These are phyloP conservation scores for Paramecium pentaurelia DNA, from an alignment of 73 alveolate genomes.

Conservation along the genomic window DNA sequence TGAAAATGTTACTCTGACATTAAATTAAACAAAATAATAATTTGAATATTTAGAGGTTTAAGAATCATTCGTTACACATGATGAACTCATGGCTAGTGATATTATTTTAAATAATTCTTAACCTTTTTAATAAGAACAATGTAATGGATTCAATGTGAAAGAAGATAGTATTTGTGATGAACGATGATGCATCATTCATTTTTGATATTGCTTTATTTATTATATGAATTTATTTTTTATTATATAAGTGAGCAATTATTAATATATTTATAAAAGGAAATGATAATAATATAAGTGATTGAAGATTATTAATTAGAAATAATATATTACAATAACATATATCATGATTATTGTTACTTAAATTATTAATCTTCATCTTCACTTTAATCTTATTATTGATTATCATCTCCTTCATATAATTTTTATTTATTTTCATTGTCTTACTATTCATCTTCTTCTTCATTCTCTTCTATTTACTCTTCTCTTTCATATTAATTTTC, in stretches of 20 bases:
- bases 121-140: not conserved
- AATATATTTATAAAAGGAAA: not conserved
- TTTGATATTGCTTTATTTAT: not conserved
- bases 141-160: not conserved
- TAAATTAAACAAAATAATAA: not conserved
- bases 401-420: conserved; percentile 30
- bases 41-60: not conserved
- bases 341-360: not conserved
- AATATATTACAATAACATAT: not conserved
- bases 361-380: not conserved
- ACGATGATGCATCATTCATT: not conserved
- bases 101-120: not conserved
- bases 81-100: not conserved
- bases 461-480: conserved; percentile 79
- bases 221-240: not conserved
- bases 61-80: not conserved
- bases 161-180: not conserved
- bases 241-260: not conserved
- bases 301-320: not conserved
- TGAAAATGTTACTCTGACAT: not conserved
- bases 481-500: conserved; percentile 84
- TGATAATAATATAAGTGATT: not conserved
- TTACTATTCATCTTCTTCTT: not conserved
- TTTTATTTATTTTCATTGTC: not conserved
- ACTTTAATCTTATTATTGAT: not conserved